Conservation (phyloP, 306 rosid species). For the Morella rubra region DNA sequence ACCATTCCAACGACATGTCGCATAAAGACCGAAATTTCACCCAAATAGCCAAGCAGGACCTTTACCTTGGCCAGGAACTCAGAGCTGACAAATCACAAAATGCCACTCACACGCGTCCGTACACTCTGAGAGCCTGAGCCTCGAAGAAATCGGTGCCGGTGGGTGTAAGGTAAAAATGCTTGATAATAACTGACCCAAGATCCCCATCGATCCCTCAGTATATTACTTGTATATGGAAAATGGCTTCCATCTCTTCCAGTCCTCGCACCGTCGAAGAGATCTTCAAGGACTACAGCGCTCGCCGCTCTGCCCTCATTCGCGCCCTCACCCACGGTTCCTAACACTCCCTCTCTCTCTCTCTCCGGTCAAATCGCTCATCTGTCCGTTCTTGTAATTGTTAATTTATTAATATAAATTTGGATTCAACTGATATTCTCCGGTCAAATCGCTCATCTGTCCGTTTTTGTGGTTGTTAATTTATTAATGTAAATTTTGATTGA, state of each 20-base stretch:
- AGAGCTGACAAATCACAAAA: background rate
- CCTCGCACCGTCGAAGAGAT: slow-evolving; percentile 60
- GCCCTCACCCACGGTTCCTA: slow-evolving; percentile 52
- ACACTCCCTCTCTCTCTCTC: background rate
- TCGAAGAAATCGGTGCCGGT: background rate
- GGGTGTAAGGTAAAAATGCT: background rate
- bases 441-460: background rate
- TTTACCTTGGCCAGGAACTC: background rate
- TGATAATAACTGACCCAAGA: background rate
- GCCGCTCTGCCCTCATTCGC: slow-evolving; percentile 50
- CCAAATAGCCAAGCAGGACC: background rate
- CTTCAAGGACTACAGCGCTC: slow-evolving; percentile 63
- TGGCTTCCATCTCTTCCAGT: slow-evolving; percentile 41
- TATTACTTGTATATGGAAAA: background rate
- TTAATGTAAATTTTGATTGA: slow-evolving; percentile 1
- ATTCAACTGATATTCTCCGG: slow-evolving; percentile 9
- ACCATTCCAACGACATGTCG: no score
- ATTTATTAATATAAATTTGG: background rate
- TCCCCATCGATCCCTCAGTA: background rate
- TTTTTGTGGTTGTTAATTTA: background rate
- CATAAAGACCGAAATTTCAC: background rate
- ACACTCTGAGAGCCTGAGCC: background rate
- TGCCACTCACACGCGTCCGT: background rate
- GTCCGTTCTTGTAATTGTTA: no score
- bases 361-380: slow-evolving; percentile 2